phyloP scores from a whole-genome alignment of 129 eudicot genomes.

The Saussurea involucrata region DNA sequence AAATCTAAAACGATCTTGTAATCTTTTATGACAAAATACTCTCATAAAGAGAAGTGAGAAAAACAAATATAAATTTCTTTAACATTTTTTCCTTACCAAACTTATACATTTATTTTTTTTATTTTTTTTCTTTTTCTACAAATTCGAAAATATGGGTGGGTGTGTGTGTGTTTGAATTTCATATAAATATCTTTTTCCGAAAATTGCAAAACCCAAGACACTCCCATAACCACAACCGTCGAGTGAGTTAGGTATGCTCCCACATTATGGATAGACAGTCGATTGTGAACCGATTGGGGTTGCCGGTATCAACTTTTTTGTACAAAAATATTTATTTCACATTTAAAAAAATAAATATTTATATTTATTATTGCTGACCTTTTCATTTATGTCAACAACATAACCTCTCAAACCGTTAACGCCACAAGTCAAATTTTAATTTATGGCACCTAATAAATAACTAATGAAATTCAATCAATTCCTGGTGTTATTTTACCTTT shows the following conservation, averaged over 20 bases:
- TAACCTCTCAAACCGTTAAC: neutral
- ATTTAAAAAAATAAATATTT: neutral
- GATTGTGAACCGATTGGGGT: too few species aligned
- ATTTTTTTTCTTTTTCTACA: too few species aligned
- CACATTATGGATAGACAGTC: too few species aligned
- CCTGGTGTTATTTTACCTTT: neutral
- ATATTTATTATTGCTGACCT: neutral
- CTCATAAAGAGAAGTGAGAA: neutral
- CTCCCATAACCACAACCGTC: too few species aligned
- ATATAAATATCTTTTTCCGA: neutral
- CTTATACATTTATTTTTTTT: too few species aligned
- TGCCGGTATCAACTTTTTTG: too few species aligned
- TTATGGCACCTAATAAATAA: slow-evolving; percentile 12
- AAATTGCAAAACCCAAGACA: neutral
- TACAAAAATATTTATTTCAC: neutral
- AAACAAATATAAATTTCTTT: neutral
- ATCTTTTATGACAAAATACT: too few species aligned
- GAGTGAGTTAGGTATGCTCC: too few species aligned
- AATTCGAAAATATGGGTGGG: too few species aligned
- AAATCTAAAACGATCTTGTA: neutral
- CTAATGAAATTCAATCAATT: slow-evolving; percentile 5
- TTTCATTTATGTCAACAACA: neutral
- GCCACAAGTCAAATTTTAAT: neutral
- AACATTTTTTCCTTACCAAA: too few species aligned
- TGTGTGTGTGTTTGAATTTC: too few species aligned